phyloP scores from a whole-genome alignment of 2,329 filamentous ascomycete species.

The Bipolaris bicolor region DNA sequence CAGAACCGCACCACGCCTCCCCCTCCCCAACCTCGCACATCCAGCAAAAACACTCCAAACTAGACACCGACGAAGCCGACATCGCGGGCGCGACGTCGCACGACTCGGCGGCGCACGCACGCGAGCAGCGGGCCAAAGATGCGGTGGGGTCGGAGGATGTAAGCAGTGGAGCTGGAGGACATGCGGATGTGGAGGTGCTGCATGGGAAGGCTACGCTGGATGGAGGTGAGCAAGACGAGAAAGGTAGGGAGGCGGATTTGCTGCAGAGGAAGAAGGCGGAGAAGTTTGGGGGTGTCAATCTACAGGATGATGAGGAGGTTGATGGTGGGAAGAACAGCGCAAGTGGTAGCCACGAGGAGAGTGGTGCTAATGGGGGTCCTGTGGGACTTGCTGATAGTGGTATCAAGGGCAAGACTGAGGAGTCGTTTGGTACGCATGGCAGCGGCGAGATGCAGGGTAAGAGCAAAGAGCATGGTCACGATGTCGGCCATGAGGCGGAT shows the following conservation, averaged over 20 bases:
- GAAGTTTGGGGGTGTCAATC: slow-evolving; percentile 20
- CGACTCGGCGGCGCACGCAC: background rate
- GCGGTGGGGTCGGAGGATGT: background rate
- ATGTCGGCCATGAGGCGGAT: slow-evolving; percentile 4
- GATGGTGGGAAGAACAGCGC: too few relatives aligned
- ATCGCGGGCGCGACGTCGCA: slow-evolving; percentile 1
- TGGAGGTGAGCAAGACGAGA: background rate
- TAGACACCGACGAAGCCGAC: slow-evolving; percentile 15
- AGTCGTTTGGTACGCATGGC: background rate
- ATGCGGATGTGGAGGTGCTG: slow-evolving; percentile 18
- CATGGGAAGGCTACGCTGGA: slow-evolving; percentile 11
- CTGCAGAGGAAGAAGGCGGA: slow-evolving; percentile 19
- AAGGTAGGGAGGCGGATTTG: slow-evolving; percentile 6
- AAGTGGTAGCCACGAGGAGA: background rate
- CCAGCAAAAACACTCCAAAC: slow-evolving; percentile 14
- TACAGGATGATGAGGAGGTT: background rate
- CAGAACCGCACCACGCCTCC: slow-evolving; percentile 6
- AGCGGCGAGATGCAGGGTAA: background rate
- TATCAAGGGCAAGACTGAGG: background rate
- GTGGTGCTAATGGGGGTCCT: background rate
- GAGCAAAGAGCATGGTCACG: background rate
- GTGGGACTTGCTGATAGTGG: background rate
- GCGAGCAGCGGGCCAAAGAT: slow-evolving; percentile 5
- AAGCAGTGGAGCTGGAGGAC: slow-evolving; percentile 3
- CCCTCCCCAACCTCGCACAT: slow-evolving; percentile 1